Conservation (phyloP, 345 rosid species). For the Viola odorata region DNA sequence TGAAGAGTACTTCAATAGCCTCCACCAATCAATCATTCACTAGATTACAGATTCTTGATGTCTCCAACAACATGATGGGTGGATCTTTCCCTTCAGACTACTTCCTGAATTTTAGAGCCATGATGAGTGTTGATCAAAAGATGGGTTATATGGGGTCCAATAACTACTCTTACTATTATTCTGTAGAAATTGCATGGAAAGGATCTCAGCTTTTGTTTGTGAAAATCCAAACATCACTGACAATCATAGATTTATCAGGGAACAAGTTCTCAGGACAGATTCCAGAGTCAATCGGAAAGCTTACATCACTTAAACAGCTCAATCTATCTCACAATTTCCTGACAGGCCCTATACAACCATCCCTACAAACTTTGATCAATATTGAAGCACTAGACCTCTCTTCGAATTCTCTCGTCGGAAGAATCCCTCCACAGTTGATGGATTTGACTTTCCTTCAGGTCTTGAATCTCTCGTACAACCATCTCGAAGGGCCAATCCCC, state of each 20-base stretch:
- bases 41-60: neutral
- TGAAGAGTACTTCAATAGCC: neutral
- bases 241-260: neutral
- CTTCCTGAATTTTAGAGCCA: neutral
- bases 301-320: neutral
- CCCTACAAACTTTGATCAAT: neutral
- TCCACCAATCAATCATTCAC: neutral
- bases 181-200: neutral
- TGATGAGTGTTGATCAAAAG: neutral
- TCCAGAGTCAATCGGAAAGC: neutral
- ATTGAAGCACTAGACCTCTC: constrained; percentile 12
- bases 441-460: constrained; percentile 4
- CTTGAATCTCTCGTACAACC: constrained; percentile 1
- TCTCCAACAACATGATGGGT: neutral
- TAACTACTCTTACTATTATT: neutral
- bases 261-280: constrained; percentile 1
- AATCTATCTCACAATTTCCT: constrained; percentile 7
- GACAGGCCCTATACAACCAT: constrained; percentile 2
- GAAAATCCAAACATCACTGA: neutral
- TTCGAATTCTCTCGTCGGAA: neutral
- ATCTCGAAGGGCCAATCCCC: constrained; percentile 6
- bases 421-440: neutral
- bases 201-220: neutral
- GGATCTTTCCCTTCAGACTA: neutral
- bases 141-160: neutral